Base-by-base conservation (phyloP, 305 asterid species). In the Fraxinus ornus region DNA sequence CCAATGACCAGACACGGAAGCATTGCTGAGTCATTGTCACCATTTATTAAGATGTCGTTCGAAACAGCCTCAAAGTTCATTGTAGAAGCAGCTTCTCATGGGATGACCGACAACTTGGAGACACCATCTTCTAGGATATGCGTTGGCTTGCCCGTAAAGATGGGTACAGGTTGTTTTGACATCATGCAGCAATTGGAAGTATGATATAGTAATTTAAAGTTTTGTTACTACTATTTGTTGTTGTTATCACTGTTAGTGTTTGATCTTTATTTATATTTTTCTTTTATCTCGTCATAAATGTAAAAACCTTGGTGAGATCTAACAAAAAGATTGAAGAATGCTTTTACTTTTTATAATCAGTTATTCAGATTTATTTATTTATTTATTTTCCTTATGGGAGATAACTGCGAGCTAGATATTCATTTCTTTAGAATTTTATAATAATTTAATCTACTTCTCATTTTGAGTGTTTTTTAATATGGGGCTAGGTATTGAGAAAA, bases 41-140 rank as follows among this genome's bases (percentile, higher is more conserved):
- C 98, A 0, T 93, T 97, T 39, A 85, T 93, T 15, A 94, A 97
- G 88, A 97, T 97, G 98, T 89, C 99, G 0, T 97, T 90, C 22
- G 99, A 97, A 89, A 97, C 97, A 0, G 97, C 99, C 12, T 89
- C 97, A 0, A 94, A 93, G 89, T 97, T 93, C 84, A 94, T 94
- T 2, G 96, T 94, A 7, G 97, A 94, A 83, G 97, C 98, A 0
- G 98, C 98, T 0, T 89, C 93, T 66, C 88, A 81, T 66, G 92
- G 96, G 17, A 62, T 97, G 78, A 81, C 90, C 2, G 99, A 97
- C 68, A 26, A 86, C 80, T 87, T 94, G 84, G 97, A 94, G 84
- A 89, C 98, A 0, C 97, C 98, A 17, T 91, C 98, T 12, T 84
- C 99, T 2, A 85, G 99, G 78, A 82, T 96, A 75, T 93, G 95